Evolutionary conservation across 2,329 filamentous ascomycete genomes (phyloP), one percentile per base, ranked within the genome.

Genomic region (Niveomyces coronatus): DNA sequence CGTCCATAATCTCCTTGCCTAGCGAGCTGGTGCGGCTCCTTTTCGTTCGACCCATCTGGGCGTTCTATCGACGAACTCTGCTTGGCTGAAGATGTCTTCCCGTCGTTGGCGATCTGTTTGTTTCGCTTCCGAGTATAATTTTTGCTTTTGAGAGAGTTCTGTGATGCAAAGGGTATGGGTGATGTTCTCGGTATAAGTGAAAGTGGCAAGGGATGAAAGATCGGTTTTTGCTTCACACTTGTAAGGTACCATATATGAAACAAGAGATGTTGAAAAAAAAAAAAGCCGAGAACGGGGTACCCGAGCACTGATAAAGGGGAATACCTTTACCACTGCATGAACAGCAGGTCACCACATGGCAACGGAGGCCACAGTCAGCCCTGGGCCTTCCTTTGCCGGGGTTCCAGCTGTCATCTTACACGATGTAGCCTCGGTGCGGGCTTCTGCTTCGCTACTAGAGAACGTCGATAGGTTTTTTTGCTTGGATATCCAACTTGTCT

Each of bases 401-500:
- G n/a, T n/a, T n/a, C n/a, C n/a, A n/a, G n/a, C 20, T 22, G 31
- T 39, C 37, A 39, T 39, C 37, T 35, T 39, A 39, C 37, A 35
- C 19, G 24, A 34, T 29, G 37, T 31, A 34, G 31, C 37, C 37
- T n/a, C n/a, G n/a, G n/a, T n/a, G n/a, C n/a, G n/a, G n/a, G n/a
- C n/a, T n/a, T n/a, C n/a, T n/a, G n/a, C n/a, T n/a, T n/a, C n/a
- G n/a, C n/a, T n/a, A n/a, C n/a, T n/a, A n/a, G n/a, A n/a, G n/a
- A n/a, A n/a, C n/a, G n/a, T n/a, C n/a, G n/a, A n/a, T n/a, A n/a
- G n/a, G n/a, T n/a, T n/a, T n/a, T n/a, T n/a, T n/a, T n/a, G n/a
- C n/a, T n/a, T n/a, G n/a, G n/a, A n/a, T n/a, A n/a, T n/a, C n/a
- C n/a, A n/a, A n/a, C n/a, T n/a, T n/a, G n/a, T n/a, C n/a, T n/a